Conservation (phyloP, 2,329 filamentous ascomycete species). For the Fusarium beomiforme region DNA sequence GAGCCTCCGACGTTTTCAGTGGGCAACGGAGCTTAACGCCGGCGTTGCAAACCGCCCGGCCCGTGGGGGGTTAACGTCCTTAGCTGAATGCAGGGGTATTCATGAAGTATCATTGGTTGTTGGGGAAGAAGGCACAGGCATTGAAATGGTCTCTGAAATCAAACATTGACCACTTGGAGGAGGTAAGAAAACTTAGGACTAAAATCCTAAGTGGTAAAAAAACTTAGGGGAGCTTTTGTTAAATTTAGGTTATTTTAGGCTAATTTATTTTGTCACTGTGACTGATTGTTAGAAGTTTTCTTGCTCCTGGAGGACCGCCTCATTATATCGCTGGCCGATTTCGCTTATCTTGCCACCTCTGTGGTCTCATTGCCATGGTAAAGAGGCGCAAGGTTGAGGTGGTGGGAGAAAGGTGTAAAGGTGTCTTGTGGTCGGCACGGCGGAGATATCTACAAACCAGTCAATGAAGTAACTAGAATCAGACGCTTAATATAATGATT, state of each 20-base stretch:
- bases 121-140: constrained; percentile 4
- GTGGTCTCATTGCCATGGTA: constrained; percentile 1
- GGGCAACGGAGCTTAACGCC: constrained; percentile 5
- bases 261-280: too few species aligned
- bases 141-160: neutral
- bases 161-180: constrained; percentile 32
- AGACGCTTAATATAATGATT: neutral
- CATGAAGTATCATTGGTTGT: constrained; percentile 8
- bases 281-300: too few species aligned
- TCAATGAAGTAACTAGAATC: neutral
- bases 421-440: neutral
- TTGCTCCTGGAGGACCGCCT: too few species aligned
- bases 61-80: constrained; percentile 1
- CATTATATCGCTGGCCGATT: constrained; percentile 16
- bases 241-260: too few species aligned
- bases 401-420: neutral
- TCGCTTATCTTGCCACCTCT: constrained; percentile 23
- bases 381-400: neutral
- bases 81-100: constrained; percentile 26
- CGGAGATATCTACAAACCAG: constrained; percentile 15
- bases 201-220: too few species aligned
- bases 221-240: too few species aligned
- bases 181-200: too few species aligned
- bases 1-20: constrained; percentile 15
- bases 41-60: neutral